A percentile compares a stretch with the other conserved stretches of the same genome.
These are phyloP conservation scores for Hymenoscyphus occultus DNA, from an alignment of 2,329 filamentous ascomycete species.

Conservation along the genomic window DNA sequence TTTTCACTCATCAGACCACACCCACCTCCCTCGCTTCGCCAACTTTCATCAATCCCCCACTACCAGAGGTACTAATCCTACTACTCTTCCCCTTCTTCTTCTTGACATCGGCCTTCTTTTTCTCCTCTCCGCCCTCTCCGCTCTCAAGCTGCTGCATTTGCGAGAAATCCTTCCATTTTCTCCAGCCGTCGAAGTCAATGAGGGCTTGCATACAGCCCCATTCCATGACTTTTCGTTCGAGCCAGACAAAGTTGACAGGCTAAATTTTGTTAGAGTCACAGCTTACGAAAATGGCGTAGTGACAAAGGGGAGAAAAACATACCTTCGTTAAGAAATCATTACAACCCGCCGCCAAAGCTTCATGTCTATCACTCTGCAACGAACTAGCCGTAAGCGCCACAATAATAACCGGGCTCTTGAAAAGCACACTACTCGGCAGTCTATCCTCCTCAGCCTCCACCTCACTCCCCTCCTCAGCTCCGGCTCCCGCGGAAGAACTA, in stretches of 20 bases:
- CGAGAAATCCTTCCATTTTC: constrained; percentile 88
- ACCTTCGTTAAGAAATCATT: constrained; percentile 99
- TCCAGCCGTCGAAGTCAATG: constrained; percentile 98
- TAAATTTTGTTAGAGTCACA: constrained; percentile 38
- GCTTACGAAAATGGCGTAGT: too few relatives aligned
- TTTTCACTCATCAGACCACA: too few relatives aligned
- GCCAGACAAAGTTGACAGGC: constrained; percentile 97
- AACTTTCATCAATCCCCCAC: background rate
- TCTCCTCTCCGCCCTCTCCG: constrained; percentile 29
- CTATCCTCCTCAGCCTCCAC: constrained; percentile 57
- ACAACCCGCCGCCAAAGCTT: constrained; percentile 90
- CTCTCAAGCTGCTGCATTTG: constrained; percentile 37
- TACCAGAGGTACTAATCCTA: constrained; percentile 21
- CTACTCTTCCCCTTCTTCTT: constrained; percentile 30
- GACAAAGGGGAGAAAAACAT: constrained; percentile 33
- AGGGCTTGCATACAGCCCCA: constrained; percentile 99
- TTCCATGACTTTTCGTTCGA: constrained; percentile 96
- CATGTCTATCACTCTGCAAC: constrained; percentile 90
- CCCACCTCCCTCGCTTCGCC: background rate
- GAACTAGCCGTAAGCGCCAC: constrained; percentile 94
- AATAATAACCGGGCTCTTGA: constrained; percentile 97
- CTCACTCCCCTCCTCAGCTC: constrained; percentile 43
- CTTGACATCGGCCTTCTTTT: constrained; percentile 17
- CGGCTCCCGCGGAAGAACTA: constrained; percentile 60
- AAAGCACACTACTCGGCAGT: constrained; percentile 65